Evolutionary conservation across 2,329 filamentous ascomycete species (phyloP).

Genomic region (Orbilia quercus): DNA sequence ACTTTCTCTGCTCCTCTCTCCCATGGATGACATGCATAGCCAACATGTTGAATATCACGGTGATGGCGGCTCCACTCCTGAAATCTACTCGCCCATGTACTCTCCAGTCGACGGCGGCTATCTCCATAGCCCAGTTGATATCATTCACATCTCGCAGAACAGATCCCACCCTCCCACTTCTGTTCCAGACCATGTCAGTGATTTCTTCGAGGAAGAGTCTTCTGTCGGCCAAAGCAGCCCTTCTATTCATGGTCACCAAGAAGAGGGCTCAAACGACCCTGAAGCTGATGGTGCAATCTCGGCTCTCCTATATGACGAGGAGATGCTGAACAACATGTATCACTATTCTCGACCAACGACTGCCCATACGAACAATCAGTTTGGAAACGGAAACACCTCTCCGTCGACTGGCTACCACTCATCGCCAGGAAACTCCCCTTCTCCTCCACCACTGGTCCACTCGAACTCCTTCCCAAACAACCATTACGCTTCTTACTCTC

Average conservation of each 20-base stretch:
- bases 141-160: constrained; percentile 48
- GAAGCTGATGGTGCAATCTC: constrained; percentile 51
- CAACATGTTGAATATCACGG: constrained; percentile 52
- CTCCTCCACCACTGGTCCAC: constrained; percentile 52
- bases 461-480: constrained; percentile 49
- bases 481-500: constrained; percentile 46
- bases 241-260: constrained; percentile 54
- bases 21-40: constrained; percentile 55
- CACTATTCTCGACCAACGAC: constrained; percentile 53
- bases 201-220: constrained; percentile 55
- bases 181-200: constrained; percentile 54
- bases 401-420: constrained; percentile 49
- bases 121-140: constrained; percentile 55
- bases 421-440: constrained; percentile 53
- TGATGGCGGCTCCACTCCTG: constrained; percentile 49
- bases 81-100: constrained; percentile 55
- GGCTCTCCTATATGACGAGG: constrained; percentile 54
- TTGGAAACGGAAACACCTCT: constrained; percentile 43
- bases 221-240: constrained; percentile 55
- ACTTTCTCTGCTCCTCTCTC: constrained; percentile 49
- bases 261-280: constrained; percentile 37
- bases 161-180: constrained; percentile 54
- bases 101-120: constrained; percentile 50
- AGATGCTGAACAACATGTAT: constrained; percentile 56
- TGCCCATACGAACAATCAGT: constrained; percentile 49